phyloP scores from a whole-genome alignment of 495 filamentous ascomycete species.

The Annulohypoxylon stygium region DNA sequence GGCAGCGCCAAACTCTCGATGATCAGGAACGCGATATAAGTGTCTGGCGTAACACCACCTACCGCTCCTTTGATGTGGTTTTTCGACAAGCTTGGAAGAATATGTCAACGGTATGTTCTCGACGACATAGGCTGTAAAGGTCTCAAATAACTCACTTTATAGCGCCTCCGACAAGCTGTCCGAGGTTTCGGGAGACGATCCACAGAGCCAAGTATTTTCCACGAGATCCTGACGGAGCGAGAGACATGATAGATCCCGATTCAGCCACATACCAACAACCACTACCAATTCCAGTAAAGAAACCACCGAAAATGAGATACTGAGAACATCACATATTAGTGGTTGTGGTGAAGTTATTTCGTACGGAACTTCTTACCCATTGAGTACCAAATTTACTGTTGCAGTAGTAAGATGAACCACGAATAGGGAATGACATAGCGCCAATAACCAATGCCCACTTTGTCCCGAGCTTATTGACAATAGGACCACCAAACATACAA shows the following conservation, averaged over 20 bases:
- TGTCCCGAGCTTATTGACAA: slow-evolving; percentile 60
- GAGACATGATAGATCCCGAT: slow-evolving; percentile 63
- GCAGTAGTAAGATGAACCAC: slow-evolving; percentile 62
- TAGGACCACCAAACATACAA: slow-evolving; percentile 58
- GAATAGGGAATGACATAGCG: slow-evolving; percentile 63
- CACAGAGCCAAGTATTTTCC: slow-evolving; percentile 63
- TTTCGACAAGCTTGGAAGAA: slow-evolving; percentile 51
- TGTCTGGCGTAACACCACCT: slow-evolving; percentile 42
- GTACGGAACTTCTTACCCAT: slow-evolving; percentile 53
- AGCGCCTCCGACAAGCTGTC: slow-evolving; percentile 61
- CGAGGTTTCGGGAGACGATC: slow-evolving; percentile 63
- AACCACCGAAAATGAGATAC: slow-evolving; percentile 60
- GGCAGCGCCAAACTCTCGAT: slow-evolving; percentile 53
- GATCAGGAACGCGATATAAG: slow-evolving; percentile 43
- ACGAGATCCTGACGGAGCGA: slow-evolving; percentile 59
- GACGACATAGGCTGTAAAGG: too few species aligned
- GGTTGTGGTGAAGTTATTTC: not conserved
- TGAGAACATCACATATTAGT: slow-evolving; percentile 18
- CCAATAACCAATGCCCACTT: slow-evolving; percentile 63
- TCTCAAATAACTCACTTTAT: slow-evolving; percentile 60
- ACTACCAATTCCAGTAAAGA: slow-evolving; percentile 61
- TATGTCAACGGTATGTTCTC: slow-evolving; percentile 57
- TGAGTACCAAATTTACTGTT: slow-evolving; percentile 64
- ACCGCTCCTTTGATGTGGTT: slow-evolving; percentile 36
- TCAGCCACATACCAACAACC: slow-evolving; percentile 65